Evolutionary conservation across 2,329 filamentous ascomycete species (phyloP).

Genomic region (Sclerotinia subarctica): DNA sequence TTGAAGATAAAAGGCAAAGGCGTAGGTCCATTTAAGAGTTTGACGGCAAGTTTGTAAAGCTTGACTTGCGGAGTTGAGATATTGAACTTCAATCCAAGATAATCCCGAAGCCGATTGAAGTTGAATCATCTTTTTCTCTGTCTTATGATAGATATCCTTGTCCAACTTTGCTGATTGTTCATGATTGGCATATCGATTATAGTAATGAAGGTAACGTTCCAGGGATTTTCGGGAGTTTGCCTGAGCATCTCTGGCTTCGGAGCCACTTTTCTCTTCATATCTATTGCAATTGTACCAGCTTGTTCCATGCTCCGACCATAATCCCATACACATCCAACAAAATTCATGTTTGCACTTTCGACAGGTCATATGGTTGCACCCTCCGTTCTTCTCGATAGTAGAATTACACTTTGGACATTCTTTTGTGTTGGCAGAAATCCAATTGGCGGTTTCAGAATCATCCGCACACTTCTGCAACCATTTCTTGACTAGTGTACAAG

Average conservation of each 20-base stretch:
- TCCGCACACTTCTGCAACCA: constrained; percentile 99
- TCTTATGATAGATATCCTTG: constrained; percentile 93
- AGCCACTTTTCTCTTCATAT: constrained; percentile 92
- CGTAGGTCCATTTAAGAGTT: constrained; percentile 98
- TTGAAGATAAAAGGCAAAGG: constrained; percentile 95
- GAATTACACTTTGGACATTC: constrained; percentile 95
- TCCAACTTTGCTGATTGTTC: constrained; percentile 96
- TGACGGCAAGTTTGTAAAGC: constrained; percentile 95
- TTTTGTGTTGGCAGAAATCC: constrained; percentile 99
- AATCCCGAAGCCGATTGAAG: constrained; percentile 90
- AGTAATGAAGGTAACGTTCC: constrained; percentile 97
- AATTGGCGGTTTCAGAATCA: constrained; percentile 97
- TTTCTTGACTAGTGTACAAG: constrained; percentile 84
- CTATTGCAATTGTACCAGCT: constrained; percentile 99
- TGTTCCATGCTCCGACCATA: constrained; percentile 97
- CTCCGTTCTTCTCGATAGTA: constrained; percentile 98
- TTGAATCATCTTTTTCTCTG: constrained; percentile 98
- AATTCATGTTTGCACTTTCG: constrained; percentile 95
- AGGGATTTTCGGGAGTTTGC: constrained; percentile 85
- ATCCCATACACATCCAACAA: constrained; percentile 99
- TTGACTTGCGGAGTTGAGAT: constrained; percentile 88
- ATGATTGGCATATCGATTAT: constrained; percentile 98
- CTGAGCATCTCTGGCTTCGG: constrained; percentile 86
- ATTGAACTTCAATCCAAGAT: constrained; percentile 99
- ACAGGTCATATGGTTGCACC: constrained; percentile 98